Conservation (phyloP, 1,139 yeast genomes). For the Hanseniaspora gamundiae region DNA sequence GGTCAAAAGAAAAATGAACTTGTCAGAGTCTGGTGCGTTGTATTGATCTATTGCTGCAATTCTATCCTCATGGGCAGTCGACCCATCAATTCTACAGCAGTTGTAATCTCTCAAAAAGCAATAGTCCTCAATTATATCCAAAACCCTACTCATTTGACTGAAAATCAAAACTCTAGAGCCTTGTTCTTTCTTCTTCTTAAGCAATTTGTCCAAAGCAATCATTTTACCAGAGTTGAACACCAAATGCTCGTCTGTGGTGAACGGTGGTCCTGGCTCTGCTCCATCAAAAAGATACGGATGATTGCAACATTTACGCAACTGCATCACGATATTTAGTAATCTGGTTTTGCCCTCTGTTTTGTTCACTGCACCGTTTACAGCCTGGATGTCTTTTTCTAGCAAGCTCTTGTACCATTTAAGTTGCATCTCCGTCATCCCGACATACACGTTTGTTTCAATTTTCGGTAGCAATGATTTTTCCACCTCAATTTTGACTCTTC, state of each 20-base stretch:
- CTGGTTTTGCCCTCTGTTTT: slow-evolving; percentile 86
- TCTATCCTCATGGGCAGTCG: slow-evolving; percentile 89
- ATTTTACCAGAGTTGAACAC: slow-evolving; percentile 82
- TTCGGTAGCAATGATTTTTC: slow-evolving; percentile 85
- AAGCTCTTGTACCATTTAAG: slow-evolving; percentile 79
- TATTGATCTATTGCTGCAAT: slow-evolving; percentile 86
- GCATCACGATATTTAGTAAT: slow-evolving; percentile 88
- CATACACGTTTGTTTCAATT: slow-evolving; percentile 77
- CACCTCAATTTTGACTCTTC: slow-evolving; percentile 88
- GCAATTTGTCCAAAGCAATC: slow-evolving; percentile 74
- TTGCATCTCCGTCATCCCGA: slow-evolving; percentile 95
- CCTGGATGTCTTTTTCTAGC: slow-evolving; percentile 87
- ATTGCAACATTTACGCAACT: slow-evolving; percentile 88
- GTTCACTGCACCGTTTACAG: slow-evolving; percentile 86
- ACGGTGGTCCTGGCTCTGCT: slow-evolving; percentile 99
- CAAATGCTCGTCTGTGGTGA: slow-evolving; percentile 89
- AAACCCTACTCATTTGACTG: slow-evolving; percentile 87
- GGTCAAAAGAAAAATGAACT: slow-evolving; percentile 76
- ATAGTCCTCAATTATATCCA: slow-evolving; percentile 89
- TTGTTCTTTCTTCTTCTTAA: slow-evolving; percentile 55
- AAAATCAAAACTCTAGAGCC: slow-evolving; percentile 89
- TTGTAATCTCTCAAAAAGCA: slow-evolving; percentile 73
- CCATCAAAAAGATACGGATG: slow-evolving; percentile 96
- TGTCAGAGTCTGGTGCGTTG: slow-evolving; percentile 69
- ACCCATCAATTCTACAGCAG: slow-evolving; percentile 91